Base-by-base conservation (phyloP, 2,329 filamentous ascomycete species). In the Diaporthe vaccinii region DNA sequence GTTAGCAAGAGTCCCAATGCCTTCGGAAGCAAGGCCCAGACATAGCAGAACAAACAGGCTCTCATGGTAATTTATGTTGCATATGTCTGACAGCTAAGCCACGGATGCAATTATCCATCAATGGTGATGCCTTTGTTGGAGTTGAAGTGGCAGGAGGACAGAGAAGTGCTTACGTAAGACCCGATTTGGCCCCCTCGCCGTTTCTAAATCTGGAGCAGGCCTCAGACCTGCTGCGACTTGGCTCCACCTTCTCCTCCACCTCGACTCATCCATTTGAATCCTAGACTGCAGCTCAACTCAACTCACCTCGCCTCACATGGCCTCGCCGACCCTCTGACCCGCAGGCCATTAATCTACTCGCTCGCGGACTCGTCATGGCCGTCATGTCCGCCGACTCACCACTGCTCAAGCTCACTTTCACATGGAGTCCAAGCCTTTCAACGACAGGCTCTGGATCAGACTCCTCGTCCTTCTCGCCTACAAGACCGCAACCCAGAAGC, bases 401-500 rank as follows among this genome's bases (percentile, higher is more conserved):
- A 55, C 25, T n/a, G n/a, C 46, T 17, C 28, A 17, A 22, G 17
- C 34, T 25, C 58, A 25, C 44, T 46, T 20, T 62, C 70, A 28
- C 71, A 73, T 73, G 71, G 71, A 73, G 49, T 73, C 71, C 17
- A 55, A 57, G 36, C 58, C 71, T 9, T 46, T 65, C 36, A 73
- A 73, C 51, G 71, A 73, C 71, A 55, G 41, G 71, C 71, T 73
- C n/a, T 73, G 71, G 71, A 73, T 65, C 59, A 65, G 31, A 73
- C 71, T 73, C 36, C 71, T 73, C 22, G 58, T 73, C 34, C 58
- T 73, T 62, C 58, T 73, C 58, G 71, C 71, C 46, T 73, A 65
- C 58, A 73, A 65, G 71, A 73, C 71, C 8, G 58, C 49, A 8
- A 73, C 58, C 0, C 58, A 73, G 25, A 73, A 57, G 41, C 71